Evolutionary conservation across 495 filamentous ascomycete genomes (phyloP).

Genomic region (Rhizodiscina lignyota): DNA sequence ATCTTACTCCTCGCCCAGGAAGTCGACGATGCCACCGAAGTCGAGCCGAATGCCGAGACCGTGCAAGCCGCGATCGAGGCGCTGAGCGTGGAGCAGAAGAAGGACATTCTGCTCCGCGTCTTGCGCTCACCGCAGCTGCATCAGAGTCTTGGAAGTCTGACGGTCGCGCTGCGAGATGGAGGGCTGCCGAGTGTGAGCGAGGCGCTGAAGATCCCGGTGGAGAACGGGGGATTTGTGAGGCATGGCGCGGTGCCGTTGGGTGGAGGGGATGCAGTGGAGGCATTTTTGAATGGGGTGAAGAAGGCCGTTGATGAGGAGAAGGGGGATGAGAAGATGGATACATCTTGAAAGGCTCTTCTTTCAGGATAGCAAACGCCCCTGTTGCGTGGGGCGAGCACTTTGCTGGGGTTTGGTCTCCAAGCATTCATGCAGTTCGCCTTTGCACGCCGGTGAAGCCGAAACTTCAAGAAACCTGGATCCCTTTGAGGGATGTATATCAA

Average conservation of each 20-base stretch:
- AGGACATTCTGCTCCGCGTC: constrained; percentile 61
- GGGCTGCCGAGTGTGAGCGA: constrained; percentile 79
- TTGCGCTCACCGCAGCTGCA: constrained; percentile 81
- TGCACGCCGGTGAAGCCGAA: too few species aligned
- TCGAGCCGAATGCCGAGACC: constrained; percentile 40
- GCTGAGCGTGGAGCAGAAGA: constrained; percentile 65
- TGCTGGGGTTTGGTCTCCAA: too few species aligned
- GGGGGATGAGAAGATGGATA: constrained; percentile 9
- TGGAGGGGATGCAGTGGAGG: constrained; percentile 75
- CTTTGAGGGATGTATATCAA: too few species aligned
- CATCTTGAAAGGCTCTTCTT: too few species aligned
- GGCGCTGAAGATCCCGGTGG: constrained; percentile 60
- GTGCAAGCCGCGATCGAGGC: constrained; percentile 54
- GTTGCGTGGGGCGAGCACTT: too few species aligned
- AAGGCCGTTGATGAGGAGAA: constrained; percentile 48
- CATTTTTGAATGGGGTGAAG: constrained; percentile 78
- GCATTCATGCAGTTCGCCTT: too few species aligned
- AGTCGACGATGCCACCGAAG: constrained; percentile 34
- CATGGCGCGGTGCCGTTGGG: constrained; percentile 67
- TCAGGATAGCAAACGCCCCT: too few species aligned
- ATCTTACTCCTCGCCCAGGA: constrained; percentile 58
- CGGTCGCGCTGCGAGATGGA: constrained; percentile 79
- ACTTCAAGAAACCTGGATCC: too few species aligned
- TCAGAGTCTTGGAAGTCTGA: constrained; percentile 71
- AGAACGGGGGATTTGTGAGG: constrained; percentile 62